Evolutionary conservation across 2,329 filamentous ascomycete genomes (phyloP), one percentile per base, ranked within the genome.

Genomic region (Harringtonia lauricola): DNA sequence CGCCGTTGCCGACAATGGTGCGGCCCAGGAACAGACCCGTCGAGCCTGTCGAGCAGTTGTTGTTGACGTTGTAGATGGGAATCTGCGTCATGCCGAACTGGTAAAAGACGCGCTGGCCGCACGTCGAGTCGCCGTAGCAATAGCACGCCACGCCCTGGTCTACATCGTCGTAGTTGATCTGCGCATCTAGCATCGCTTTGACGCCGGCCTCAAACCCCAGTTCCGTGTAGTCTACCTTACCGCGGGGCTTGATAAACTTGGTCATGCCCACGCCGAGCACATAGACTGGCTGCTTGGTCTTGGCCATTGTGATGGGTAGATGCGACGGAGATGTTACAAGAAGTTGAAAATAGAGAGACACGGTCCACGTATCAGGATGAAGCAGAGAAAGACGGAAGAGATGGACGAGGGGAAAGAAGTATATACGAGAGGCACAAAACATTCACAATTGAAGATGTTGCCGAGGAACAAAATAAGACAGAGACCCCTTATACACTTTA

Each of bases 191-290:
- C 72, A 94, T 79, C 39, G 87, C 87, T 64, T 94, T 94, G 60
- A 92, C 72, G 53, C 87, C 87, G 12, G 88, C 88, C 64, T 95
- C 89, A 63, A 89, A 95, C 45, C 89, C 89, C 21, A 95, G 79
- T 60, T 95, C 89, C 8, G 87, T 87, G 67, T 95, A 95, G 68
- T 95, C 88, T 52, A 94, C 85, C 62, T 90, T 90, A 60, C 87
- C 86, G 45, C 89, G 79, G 35, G 89, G 89, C 71, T 95, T 95
- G 76, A 95, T 90, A 76, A 96, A 96, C 67, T 94, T 94, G 67
- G 90, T 96, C 86, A 96, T 92, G 68, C 90, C 90, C 54, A 96
- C 92, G 70, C 90, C 90, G 48, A 96, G 79, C 59, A 96, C 86
- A 72, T 96, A 96, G 71, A 70, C 70, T 47, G 72, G 70, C 43